phyloP scores from a whole-genome alignment of 306 rosid species.

The Abrus precatorius region DNA sequence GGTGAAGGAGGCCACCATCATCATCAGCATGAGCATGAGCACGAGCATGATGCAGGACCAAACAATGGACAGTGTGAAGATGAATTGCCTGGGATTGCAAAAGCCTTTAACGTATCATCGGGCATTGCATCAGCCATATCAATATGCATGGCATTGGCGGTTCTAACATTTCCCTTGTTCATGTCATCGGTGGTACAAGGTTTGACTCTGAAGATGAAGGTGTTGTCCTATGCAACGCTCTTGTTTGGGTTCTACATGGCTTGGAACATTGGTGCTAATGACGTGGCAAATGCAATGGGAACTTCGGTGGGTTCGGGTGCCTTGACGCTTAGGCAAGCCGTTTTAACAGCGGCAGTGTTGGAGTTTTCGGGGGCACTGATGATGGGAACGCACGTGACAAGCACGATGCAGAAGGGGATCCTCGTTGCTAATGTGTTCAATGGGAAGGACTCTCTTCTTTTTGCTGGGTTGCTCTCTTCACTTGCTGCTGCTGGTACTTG shows the following conservation, averaged over 20 bases:
- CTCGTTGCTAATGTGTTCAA: constrained; percentile 80
- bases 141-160: constrained; percentile 71
- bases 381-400: constrained; percentile 93
- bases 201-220: constrained; percentile 64
- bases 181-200: constrained; percentile 82
- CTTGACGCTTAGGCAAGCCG: constrained; percentile 85
- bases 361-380: constrained; percentile 89
- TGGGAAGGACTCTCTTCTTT: constrained; percentile 75
- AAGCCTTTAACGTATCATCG: constrained; percentile 77
- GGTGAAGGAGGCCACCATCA: constrained; percentile 52
- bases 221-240: constrained; percentile 71
- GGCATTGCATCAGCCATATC: constrained; percentile 71
- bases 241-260: constrained; percentile 98
- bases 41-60: constrained; percentile 17
- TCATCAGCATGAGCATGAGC: constrained; percentile 39
- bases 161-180: constrained; percentile 70
- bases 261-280: constrained; percentile 99
- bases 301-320: constrained; percentile 99
- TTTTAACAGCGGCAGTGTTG: constrained; percentile 81
- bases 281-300: constrained; percentile 99
- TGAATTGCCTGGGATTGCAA: constrained; percentile 65
- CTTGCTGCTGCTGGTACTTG: constrained; percentile 99
- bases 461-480: constrained; percentile 90
- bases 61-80: background rate
- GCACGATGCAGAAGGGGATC: constrained; percentile 97